Conservation (phyloP, 2,329 filamentous ascomycete genomes). For the Pseudopyrenochaeta lycopersici region DNA sequence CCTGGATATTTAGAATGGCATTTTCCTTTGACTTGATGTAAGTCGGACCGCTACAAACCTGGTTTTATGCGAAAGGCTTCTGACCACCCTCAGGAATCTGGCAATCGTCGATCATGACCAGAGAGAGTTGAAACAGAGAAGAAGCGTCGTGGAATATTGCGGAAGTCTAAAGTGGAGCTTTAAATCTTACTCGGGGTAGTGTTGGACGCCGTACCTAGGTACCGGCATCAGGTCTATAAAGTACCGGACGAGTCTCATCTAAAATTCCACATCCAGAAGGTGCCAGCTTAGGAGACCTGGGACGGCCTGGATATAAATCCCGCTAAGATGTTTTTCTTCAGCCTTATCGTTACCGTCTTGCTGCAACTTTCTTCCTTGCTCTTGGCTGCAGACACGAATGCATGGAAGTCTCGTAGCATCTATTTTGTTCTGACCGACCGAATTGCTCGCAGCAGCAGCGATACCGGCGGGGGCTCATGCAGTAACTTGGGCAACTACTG, state of each 20-base stretch:
- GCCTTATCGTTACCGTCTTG: conserved; percentile 17
- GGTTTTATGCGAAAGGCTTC: background rate
- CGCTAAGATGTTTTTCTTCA: conserved; percentile 28
- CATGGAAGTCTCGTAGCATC: conserved; percentile 50
- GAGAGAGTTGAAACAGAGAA: background rate
- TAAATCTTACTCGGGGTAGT: background rate
- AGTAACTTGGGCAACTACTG: conserved; percentile 54
- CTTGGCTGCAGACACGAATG: conserved; percentile 39
- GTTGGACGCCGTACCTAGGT: background rate
- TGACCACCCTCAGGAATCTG: conserved; percentile 1
- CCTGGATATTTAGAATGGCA: background rate
- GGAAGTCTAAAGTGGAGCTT: background rate
- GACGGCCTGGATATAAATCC: background rate
- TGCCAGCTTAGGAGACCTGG: background rate
- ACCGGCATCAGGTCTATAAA: background rate
- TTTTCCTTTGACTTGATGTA: background rate
- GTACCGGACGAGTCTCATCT: background rate
- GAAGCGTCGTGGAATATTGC: background rate
- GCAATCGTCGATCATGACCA: background rate
- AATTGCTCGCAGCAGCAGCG: conserved; percentile 43
- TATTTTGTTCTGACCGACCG: conserved; percentile 50
- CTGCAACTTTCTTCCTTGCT: conserved; percentile 29
- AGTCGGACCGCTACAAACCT: conserved; percentile 1
- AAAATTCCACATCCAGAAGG: conserved; percentile 1
- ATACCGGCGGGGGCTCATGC: conserved; percentile 42